phyloP scores from a whole-genome alignment of 1,284 basidiomycete genomes.

The Xerocomus minutiporus region DNA sequence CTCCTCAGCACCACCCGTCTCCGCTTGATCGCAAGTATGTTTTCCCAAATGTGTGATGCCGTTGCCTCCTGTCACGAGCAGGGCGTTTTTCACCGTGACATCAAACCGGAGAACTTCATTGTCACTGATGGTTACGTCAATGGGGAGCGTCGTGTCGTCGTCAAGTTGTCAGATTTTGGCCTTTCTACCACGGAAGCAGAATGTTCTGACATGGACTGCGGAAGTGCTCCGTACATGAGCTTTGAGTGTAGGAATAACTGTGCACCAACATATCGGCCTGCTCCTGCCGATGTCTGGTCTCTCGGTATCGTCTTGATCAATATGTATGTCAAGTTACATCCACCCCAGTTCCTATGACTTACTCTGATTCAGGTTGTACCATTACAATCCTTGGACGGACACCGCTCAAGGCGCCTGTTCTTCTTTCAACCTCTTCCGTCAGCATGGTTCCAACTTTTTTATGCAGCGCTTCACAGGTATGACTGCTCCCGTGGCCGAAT shows the following conservation, averaged over 20 bases:
- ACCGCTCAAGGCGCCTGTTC: conserved; percentile 72
- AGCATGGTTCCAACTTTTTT: conserved; percentile 81
- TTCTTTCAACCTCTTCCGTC: conserved; percentile 82
- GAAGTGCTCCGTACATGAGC: conserved; percentile 98
- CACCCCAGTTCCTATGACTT: not conserved
- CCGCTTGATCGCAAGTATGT: conserved; percentile 93
- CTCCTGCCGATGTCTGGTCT: conserved; percentile 97
- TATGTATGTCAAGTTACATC: conserved; percentile 52
- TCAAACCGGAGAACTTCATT: conserved; percentile 97
- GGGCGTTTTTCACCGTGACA: conserved; percentile 92
- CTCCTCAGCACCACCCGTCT: conserved; percentile 85
- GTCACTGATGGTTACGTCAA: conserved; percentile 75
- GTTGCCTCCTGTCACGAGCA: conserved; percentile 94
- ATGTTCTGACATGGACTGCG: conserved; percentile 96
- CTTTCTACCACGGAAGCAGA: conserved; percentile 85
- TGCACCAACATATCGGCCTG: conserved; percentile 87
- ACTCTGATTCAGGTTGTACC: conserved; percentile 72
- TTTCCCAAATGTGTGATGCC: conserved; percentile 95
- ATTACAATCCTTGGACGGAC: conserved; percentile 97
- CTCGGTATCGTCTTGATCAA: conserved; percentile 98
- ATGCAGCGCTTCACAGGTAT: conserved; percentile 90
- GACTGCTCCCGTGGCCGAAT: conserved; percentile 81
- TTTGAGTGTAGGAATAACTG: conserved; percentile 98
- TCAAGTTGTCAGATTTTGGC: conserved; percentile 98
- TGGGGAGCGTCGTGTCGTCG: conserved; percentile 68